Evolutionary conservation across 169 alveolate genomes (phyloP).

Genomic region (Besnoitia besnoiti): DNA sequence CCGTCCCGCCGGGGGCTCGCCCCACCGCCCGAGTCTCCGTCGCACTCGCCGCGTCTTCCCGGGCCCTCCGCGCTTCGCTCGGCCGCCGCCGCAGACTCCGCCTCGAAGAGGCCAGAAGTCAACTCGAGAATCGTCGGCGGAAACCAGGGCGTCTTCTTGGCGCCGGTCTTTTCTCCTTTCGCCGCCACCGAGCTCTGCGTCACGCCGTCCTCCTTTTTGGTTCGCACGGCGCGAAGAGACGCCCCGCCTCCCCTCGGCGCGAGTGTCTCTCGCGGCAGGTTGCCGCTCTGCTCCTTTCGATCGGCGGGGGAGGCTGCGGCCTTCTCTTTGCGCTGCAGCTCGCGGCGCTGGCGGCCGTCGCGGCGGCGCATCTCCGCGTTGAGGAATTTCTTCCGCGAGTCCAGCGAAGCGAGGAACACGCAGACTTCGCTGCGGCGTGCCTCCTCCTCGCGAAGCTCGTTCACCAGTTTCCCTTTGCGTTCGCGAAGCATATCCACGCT

Average conservation of each 20-base stretch:
- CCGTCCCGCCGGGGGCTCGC: not conserved
- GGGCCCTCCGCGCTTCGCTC: not conserved
- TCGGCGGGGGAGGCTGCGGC: too few relatives aligned
- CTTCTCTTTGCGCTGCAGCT: not conserved
- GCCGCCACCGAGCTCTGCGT: not conserved
- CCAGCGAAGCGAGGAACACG: not conserved
- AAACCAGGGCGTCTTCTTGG: not conserved
- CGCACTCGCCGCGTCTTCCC: not conserved
- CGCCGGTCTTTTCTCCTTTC: not conserved
- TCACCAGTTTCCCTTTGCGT: not conserved
- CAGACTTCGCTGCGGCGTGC: not conserved
- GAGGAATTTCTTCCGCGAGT: not conserved
- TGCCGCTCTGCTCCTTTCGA: too few relatives aligned
- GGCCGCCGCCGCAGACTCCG: not conserved
- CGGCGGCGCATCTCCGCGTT: not conserved
- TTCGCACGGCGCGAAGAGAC: not conserved
- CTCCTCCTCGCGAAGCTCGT: not conserved
- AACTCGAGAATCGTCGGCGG: conserved; percentile 23
- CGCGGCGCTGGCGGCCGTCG: not conserved
- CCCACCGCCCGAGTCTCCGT: too few relatives aligned
- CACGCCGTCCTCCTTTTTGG: not conserved
- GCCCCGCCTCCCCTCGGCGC: not conserved
- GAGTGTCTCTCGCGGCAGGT: not conserved
- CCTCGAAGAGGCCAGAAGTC: not conserved
- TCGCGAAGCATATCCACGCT: not conserved